Base-by-base conservation (phyloP, 202 grass and related monocot genomes). In the Sporobolus alterniflorus region DNA sequence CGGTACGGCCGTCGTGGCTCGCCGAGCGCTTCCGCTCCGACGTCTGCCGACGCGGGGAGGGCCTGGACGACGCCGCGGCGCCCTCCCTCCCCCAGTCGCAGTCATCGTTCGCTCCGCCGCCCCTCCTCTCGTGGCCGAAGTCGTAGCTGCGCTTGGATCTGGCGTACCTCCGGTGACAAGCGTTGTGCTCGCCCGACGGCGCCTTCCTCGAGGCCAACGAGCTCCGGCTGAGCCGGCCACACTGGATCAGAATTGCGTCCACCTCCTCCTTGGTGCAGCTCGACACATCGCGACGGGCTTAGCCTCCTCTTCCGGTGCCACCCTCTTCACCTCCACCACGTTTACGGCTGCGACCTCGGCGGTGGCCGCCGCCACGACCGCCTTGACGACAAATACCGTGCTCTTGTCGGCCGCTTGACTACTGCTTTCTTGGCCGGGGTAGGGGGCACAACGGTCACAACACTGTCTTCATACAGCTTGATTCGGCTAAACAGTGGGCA, bases 261-360 rank as follows among this genome's bases (percentile, higher is more conserved):
- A 96, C 80, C 81, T 99, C 96, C 81, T 99, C 93, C 79, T 94
- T 99, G 71, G 96, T 96, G 82, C 93, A 99, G 88, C 96, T 96
- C 11, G 91, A 99, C 17, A 89, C 61, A 90, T 79, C 11, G 9
- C 42, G 39, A 33, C 75, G 39, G 81, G 71, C 64, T 77, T 87
- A 22, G 64, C 40, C 22, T 88, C 87, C 75, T 88, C 91, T 5
- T 60, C 66, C 46, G 33, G 30, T 0, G 52, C 18, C 64, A 25
- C 49, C 63, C 22, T 60, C 83, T 39, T 43, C 74, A 15, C 26
- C 64, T 81, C 82, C 69, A 61, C 82, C 33, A 54, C 77, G 17
- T 57, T 70, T 24, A 73, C 81, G 21, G 71, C 83, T 0, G 74
- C 84, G 21, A 83, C 83, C 87, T 80, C 80, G 22, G 83, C 87